These are phyloP conservation scores for Coemansia sp. DNA, from an alignment of 192 early-diverging fungal genomes.

Conservation along the genomic window DNA sequence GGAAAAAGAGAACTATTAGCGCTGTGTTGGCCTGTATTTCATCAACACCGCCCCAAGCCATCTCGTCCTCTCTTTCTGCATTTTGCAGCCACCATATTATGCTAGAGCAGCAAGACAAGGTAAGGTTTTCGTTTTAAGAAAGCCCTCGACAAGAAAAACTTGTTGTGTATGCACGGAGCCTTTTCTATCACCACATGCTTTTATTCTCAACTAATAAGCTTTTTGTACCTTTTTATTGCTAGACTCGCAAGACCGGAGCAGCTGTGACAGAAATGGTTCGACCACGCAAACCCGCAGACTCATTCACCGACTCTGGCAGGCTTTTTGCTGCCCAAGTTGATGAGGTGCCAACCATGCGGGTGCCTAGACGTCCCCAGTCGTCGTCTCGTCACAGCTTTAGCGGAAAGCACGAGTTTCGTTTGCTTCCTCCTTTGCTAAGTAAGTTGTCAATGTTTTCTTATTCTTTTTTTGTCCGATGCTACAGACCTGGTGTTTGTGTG, in stretches of 20 bases:
- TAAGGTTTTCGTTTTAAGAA: conserved; percentile 12
- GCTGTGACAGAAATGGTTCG: conserved; percentile 42
- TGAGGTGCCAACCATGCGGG: conserved; percentile 42
- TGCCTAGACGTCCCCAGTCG: conserved; percentile 50
- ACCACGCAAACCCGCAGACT: conserved; percentile 45
- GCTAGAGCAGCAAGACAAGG: conserved; percentile 48
- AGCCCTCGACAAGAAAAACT: neutral
- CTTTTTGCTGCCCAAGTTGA: conserved; percentile 47
- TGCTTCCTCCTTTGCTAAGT: conserved; percentile 47
- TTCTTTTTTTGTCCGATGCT: neutral
- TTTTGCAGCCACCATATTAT: conserved; percentile 14
- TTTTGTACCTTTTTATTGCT: conserved; percentile 8
- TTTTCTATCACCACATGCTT: neutral
- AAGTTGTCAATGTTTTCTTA: conserved; percentile 19
- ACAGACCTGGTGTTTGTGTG: conserved; percentile 17
- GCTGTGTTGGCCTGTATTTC: conserved; percentile 3
- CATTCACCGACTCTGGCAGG: conserved; percentile 35
- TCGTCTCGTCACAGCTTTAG: conserved; percentile 53
- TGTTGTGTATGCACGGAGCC: neutral
- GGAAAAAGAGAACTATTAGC: neutral
- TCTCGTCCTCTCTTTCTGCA: neutral
- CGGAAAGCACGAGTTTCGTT: conserved; percentile 49
- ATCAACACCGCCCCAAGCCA: neutral
- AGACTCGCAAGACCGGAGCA: conserved; percentile 42
- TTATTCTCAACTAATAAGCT: conserved; percentile 5